phyloP scores from a whole-genome alignment of 306 rosid species.

The Vachellia collinsii region DNA sequence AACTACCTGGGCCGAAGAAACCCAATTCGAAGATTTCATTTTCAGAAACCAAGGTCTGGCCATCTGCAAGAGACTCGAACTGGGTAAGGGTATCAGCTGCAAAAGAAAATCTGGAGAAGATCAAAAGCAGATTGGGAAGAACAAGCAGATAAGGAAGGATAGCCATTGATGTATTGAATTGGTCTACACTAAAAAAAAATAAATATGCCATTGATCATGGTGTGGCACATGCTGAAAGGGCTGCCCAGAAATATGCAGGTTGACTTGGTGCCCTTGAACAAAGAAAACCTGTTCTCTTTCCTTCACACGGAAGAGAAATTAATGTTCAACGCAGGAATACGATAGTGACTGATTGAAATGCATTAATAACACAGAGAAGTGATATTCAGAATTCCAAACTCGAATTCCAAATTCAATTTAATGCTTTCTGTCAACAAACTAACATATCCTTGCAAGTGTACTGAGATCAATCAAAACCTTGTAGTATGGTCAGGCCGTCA shows the following conservation, averaged over 20 bases:
- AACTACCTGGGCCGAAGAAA: constrained; percentile 20
- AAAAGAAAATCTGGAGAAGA: not conserved
- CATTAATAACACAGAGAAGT: too few species aligned
- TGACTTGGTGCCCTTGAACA: not conserved
- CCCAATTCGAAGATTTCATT: constrained; percentile 21
- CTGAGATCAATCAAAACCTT: too few species aligned
- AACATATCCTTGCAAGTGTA: too few species aligned
- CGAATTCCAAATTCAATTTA: not conserved
- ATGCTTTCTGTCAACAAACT: too few species aligned
- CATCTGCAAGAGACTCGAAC: not conserved
- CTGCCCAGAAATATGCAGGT: not conserved
- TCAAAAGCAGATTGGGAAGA: not conserved
- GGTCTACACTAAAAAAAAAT: not conserved
- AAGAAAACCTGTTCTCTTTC: too few species aligned
- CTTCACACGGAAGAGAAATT: not conserved
- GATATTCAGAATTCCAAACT: too few species aligned
- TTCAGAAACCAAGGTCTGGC: not conserved
- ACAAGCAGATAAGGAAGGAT: not conserved
- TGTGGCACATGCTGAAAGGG: not conserved
- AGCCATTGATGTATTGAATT: not conserved
- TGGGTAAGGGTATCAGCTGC: not conserved
- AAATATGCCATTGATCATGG: not conserved
- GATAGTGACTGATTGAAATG: not conserved
- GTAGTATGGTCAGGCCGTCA: too few species aligned
- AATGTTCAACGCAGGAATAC: not conserved